Conservation (phyloP, 805 yeast genomes). For the Candida vartiovaarae region DNA sequence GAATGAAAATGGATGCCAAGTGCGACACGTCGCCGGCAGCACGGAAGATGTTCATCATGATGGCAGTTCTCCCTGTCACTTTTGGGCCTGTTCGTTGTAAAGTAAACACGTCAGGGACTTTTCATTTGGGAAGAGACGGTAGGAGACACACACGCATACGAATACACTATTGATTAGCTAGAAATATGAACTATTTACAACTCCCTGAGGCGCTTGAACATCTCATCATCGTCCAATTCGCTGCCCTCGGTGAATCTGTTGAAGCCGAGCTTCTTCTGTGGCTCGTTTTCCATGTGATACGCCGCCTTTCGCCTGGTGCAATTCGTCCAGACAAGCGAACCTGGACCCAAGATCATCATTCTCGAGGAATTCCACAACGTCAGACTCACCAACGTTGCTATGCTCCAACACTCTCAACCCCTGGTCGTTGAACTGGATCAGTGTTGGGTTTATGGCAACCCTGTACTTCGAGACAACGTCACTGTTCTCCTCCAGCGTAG, state of each 20-base stretch:
- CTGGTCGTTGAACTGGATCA: slow-evolving; percentile 20
- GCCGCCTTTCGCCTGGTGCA: slow-evolving; percentile 7
- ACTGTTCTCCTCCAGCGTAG: slow-evolving; percentile 22
- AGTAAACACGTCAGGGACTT: no score
- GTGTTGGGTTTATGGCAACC: slow-evolving; percentile 27
- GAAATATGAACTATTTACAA: slow-evolving; percentile 4
- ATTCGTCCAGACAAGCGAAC: slow-evolving; percentile 7
- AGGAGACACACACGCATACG: no score
- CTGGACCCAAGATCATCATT: slow-evolving; percentile 17
- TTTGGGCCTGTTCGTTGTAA: neutral
- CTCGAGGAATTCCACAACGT: slow-evolving; percentile 24
- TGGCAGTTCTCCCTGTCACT: neutral
- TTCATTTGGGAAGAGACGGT: neutral
- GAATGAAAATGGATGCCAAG: slow-evolving; percentile 66
- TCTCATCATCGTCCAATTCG: slow-evolving; percentile 13
- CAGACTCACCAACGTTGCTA: slow-evolving; percentile 21
- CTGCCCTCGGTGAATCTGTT: slow-evolving; percentile 12
- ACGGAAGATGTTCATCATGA: slow-evolving; percentile 36
- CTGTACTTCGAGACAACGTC: slow-evolving; percentile 22
- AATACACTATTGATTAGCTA: neutral
- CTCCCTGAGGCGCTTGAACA: slow-evolving; percentile 17
- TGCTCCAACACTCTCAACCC: slow-evolving; percentile 9
- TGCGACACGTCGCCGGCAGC: slow-evolving; percentile 74
- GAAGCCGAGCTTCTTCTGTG: slow-evolving; percentile 5
- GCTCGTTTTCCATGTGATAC: slow-evolving; percentile 12